Conservation (phyloP, 805 yeast species). For the Candida chilensis region DNA sequence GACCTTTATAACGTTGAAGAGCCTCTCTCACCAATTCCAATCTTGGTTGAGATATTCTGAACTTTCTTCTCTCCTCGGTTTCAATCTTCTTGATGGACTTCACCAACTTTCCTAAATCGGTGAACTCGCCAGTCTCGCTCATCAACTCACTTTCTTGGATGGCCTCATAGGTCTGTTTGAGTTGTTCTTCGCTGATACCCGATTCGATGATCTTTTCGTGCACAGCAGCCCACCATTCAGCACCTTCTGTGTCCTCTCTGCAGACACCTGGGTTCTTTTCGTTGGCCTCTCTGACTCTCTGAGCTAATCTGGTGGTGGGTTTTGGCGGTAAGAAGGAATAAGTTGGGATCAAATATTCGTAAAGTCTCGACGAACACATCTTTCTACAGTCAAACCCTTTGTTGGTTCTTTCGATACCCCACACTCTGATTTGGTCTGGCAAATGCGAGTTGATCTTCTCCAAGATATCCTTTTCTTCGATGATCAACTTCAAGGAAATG, state of each 20-base stretch:
- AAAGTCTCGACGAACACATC: constrained; percentile 91
- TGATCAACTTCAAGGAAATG: constrained; percentile 71
- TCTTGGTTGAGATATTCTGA: constrained; percentile 55
- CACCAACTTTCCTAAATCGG: constrained; percentile 22
- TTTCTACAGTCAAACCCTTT: constrained; percentile 91
- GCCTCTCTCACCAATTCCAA: constrained; percentile 57
- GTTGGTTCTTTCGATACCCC: constrained; percentile 89
- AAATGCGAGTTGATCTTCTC: constrained; percentile 63
- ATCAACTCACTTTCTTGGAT: constrained; percentile 26
- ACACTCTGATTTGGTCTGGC: constrained; percentile 83
- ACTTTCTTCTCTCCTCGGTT: constrained; percentile 56
- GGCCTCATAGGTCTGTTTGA: constrained; percentile 18
- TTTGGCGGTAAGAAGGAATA: constrained; percentile 88
- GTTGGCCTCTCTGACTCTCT: constrained; percentile 45
- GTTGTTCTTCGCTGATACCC: constrained; percentile 30
- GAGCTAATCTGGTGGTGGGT: constrained; percentile 59
- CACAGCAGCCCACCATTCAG: constrained; percentile 60
- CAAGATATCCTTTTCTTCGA: constrained; percentile 71
- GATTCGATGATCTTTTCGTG: constrained; percentile 19
- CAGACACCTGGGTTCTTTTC: constrained; percentile 47
- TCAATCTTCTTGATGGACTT: constrained; percentile 55
- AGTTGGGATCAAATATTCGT: constrained; percentile 90
- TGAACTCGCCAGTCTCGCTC: constrained; percentile 24
- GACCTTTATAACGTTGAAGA: constrained; percentile 68
- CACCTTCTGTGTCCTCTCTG: constrained; percentile 60